Evolutionary conservation across 306 rosid genomes (phyloP), one percentile per base, ranked within the genome.

Genomic region (Mimosa pudica): DNA sequence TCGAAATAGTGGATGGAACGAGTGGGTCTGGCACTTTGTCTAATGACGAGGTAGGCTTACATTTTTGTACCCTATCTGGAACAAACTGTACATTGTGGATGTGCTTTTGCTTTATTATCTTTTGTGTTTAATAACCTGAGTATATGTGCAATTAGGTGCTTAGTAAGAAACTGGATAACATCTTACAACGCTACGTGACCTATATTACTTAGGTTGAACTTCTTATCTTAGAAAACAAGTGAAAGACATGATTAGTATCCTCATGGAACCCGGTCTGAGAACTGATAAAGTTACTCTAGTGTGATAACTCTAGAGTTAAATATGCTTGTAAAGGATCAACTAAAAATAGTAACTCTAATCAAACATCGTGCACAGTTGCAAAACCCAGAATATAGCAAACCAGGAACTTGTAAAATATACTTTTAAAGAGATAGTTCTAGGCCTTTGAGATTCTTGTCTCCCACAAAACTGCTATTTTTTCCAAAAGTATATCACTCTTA

Each of bases 1-100:
- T 70, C 14, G 89, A 79, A 70, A 68, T 75, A 70, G 63, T 75
- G 65, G 89, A 76, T 55, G 82, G 82, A 69, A 75, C 24, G 35
- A 79, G 75, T 71, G 88, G 70, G 33, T 68, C 86, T 70, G 76
- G 85, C 8, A 63, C 87, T 83, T 74, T 88, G 61, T 76, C 78
- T 0, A 84, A 86, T 66, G 86, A 85, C 33, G 89, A 87, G 92
- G 98, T 91, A 32, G 88, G 89, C 46, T 54, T 65, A 20, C 44
- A 6, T 48, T 49, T 68, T 24, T 51, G 44, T 76, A 49, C 41
- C 58, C 70, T 42, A 54, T 48, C 78, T 74, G 13, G 2, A 7
- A 17, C 81, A 69, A 73, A 55, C 66, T 55, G 17, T 72, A 48
- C n/a, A 66, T 72, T 54, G 7, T 4, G 18, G 49, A 69, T 65